A percentile compares a stretch with the other conserved stretches of the same genome.
phyloP scores from a whole-genome alignment of 2,329 filamentous ascomycete species.

The Talaromyces sp. region DNA sequence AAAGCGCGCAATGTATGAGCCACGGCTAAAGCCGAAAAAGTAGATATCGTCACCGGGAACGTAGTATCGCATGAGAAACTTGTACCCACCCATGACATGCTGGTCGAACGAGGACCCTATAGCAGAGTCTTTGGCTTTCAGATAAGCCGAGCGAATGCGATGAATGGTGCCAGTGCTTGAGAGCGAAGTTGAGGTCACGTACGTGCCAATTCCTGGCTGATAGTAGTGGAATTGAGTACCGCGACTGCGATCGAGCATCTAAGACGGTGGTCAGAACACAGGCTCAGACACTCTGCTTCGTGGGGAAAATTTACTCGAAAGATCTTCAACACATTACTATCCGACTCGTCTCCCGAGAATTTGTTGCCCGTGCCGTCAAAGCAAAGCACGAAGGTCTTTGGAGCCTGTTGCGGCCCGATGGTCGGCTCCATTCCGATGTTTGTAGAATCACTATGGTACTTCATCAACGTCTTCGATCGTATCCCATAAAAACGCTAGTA shows the following conservation, averaged over 20 bases:
- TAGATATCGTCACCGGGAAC: conserved; percentile 59
- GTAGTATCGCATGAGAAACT: conserved; percentile 73
- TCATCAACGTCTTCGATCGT: background rate
- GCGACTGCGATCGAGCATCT: conserved; percentile 42
- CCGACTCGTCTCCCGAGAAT: conserved; percentile 42
- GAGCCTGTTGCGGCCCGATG: conserved; percentile 22
- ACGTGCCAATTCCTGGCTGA: conserved; percentile 46
- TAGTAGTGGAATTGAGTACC: conserved; percentile 43
- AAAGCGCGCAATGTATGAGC: conserved; percentile 70
- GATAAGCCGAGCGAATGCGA: conserved; percentile 53
- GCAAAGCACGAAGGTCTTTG: conserved; percentile 41
- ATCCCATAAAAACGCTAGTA: background rate
- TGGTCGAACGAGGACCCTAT: conserved; percentile 76
- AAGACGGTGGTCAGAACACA: background rate
- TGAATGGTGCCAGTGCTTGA: conserved; percentile 33
- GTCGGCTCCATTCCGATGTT: conserved; percentile 19
- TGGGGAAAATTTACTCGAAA: conserved; percentile 34
- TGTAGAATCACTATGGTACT: background rate
- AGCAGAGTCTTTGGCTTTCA: conserved; percentile 60
- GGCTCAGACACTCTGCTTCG: background rate
- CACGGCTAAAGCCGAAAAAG: conserved; percentile 71
- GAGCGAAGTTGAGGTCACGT: conserved; percentile 37
- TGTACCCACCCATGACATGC: conserved; percentile 79
- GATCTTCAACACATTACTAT: conserved; percentile 48
- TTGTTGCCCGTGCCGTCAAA: conserved; percentile 47